Percentiles rank a stretch among this genome's conserved stretches.
These are phyloP conservation scores for Diaporthe velutina DNA, from an alignment of 2,329 filamentous ascomycete species.

Conservation along the genomic window DNA sequence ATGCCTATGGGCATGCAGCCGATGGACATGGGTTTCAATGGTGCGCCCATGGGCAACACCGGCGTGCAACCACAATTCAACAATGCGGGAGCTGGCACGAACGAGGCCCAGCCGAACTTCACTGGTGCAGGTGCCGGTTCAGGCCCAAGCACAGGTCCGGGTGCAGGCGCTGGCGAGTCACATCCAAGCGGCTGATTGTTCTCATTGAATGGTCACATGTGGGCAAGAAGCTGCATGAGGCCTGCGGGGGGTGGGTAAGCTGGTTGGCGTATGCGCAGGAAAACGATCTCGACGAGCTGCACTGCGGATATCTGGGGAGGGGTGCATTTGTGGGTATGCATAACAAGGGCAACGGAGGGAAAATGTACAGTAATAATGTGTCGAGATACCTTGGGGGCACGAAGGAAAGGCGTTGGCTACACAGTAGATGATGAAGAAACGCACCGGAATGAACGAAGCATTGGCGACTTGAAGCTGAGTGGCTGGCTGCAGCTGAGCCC, in stretches of 20 bases:
- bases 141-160: conserved; percentile 5
- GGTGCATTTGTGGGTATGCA: neutral
- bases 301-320: conserved; percentile 3
- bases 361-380: conserved; percentile 36
- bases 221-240: neutral
- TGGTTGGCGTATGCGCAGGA: neutral
- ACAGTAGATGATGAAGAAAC: conserved; percentile 23
- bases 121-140: neutral
- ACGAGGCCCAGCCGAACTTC: conserved; percentile 9
- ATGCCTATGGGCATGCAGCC: conserved; percentile 37
- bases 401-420: conserved; percentile 8
- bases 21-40: conserved; percentile 35
- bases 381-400: conserved; percentile 15
- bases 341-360: neutral
- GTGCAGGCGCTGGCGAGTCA: neutral
- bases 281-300: neutral
- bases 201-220: neutral
- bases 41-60: conserved; percentile 9
- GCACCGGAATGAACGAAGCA: conserved; percentile 17
- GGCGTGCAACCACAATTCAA: conserved; percentile 28
- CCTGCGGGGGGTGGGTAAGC: neutral
- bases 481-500: neutral
- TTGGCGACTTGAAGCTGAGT: conserved; percentile 18
- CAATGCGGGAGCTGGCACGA: conserved; percentile 8
- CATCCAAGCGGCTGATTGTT: conserved; percentile 18